phyloP scores from a whole-genome alignment of 495 filamentous ascomycete genomes.

The Recurvomyces mirabilis region DNA sequence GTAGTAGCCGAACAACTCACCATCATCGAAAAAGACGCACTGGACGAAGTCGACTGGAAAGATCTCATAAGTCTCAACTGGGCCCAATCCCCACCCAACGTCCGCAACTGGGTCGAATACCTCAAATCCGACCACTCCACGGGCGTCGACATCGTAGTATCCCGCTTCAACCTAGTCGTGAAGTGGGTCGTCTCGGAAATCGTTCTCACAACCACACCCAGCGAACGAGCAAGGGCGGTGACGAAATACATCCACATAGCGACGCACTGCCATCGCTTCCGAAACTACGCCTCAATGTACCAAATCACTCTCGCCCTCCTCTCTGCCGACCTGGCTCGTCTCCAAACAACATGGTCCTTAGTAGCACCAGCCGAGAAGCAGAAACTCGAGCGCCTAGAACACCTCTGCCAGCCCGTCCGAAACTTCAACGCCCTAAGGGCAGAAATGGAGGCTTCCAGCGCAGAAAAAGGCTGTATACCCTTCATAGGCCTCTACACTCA shows the following conservation, averaged over 20 bases:
- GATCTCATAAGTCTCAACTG: conserved; percentile 92
- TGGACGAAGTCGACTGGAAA: conserved; percentile 95
- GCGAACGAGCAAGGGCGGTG: conserved; percentile 59
- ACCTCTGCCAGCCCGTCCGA: conserved; percentile 69
- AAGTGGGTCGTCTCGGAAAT: conserved; percentile 94
- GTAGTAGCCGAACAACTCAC: conserved; percentile 89
- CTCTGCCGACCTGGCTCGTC: conserved; percentile 64
- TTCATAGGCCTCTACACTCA: conserved; percentile 93
- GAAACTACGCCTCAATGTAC: conserved; percentile 94
- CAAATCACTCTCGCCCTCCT: conserved; percentile 88
- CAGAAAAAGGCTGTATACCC: conserved; percentile 83
- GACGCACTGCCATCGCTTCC: conserved; percentile 65
- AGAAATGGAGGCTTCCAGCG: conserved; percentile 66
- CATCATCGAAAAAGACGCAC: conserved; percentile 86
- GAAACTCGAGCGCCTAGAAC: conserved; percentile 69
- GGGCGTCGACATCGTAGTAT: conserved; percentile 90
- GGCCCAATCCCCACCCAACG: conserved; percentile 57
- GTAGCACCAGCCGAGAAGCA: conserved; percentile 59
- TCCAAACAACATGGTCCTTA: conserved; percentile 70
- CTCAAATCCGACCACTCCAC: conserved; percentile 67
- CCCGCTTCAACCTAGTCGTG: conserved; percentile 92
- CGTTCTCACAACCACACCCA: conserved; percentile 67
- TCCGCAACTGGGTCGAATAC: conserved; percentile 85
- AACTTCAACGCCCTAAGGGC: conserved; percentile 84
- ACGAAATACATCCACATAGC: conserved; percentile 91